These are phyloP conservation scores for Sporothrix humicola DNA, from an alignment of 2,329 filamentous ascomycete genomes.

Conservation along the genomic window DNA sequence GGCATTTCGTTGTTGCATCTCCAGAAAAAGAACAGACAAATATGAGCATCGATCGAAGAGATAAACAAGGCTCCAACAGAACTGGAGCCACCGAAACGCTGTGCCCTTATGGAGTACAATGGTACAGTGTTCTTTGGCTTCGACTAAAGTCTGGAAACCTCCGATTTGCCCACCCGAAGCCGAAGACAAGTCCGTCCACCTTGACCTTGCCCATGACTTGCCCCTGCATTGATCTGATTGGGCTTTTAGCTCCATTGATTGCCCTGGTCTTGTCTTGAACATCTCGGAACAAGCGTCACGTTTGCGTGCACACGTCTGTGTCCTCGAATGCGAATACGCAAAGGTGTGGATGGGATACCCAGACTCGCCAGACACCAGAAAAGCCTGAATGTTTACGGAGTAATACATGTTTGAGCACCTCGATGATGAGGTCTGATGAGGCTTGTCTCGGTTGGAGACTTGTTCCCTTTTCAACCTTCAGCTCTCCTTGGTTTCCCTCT, in stretches of 20 bases:
- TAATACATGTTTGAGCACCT: neutral
- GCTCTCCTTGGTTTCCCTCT: neutral
- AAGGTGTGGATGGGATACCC: neutral
- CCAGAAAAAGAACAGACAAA: too few species aligned
- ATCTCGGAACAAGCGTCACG: neutral
- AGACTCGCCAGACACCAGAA: too few species aligned
- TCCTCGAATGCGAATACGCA: neutral
- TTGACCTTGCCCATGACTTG: neutral
- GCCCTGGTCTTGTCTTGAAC: neutral
- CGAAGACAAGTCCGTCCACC: neutral
- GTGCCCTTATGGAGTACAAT: too few species aligned
- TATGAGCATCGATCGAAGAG: slow-evolving; percentile 4
- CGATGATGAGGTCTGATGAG: too few species aligned
- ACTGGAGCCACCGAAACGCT: neutral
- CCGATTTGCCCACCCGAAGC: neutral
- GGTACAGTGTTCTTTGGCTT: too few species aligned
- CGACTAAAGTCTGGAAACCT: neutral
- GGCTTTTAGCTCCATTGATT: neutral
- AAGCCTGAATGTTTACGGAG: neutral
- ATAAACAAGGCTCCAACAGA: slow-evolving; percentile 1
- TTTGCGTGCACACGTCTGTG: neutral
- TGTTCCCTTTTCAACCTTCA: neutral
- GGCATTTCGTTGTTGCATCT: slow-evolving; percentile 7
- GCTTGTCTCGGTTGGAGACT: neutral
- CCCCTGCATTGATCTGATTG: neutral